A percentile compares a stretch with the other conserved stretches of the same genome.
Evolutionary conservation across 768 basidiomycete species (phyloP).

Genomic region (Russula griseocarnosa): DNA sequence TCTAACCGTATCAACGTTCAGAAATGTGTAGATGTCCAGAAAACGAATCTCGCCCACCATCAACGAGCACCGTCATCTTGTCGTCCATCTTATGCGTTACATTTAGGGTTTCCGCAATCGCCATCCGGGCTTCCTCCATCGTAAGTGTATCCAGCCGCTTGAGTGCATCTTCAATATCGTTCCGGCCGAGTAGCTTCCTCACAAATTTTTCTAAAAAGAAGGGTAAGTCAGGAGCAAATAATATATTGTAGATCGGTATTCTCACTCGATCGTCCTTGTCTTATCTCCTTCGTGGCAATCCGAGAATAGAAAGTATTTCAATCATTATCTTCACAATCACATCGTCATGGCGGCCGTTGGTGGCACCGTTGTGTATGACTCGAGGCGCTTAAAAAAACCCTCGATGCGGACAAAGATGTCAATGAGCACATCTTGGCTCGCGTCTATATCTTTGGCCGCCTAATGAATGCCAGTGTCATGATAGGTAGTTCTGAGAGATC

Average conservation of each 20-base stretch:
- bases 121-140: constrained; percentile 3
- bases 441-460: constrained; percentile 1
- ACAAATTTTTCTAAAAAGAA: background rate
- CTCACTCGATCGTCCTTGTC: background rate
- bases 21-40: background rate
- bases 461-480: background rate
- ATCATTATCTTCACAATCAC: constrained; percentile 1
- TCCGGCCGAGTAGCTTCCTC: constrained; percentile 4
- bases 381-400: constrained; percentile 10
- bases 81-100: background rate
- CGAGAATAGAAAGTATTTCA: constrained; percentile 11
- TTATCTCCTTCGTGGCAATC: constrained; percentile 6
- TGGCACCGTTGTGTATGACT: background rate
- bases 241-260: background rate
- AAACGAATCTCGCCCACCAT: background rate
- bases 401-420: constrained; percentile 6
- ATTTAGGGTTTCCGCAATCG: background rate
- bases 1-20: background rate
- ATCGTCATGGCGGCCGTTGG: background rate
- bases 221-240: background rate
- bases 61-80: background rate
- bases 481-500: background rate
- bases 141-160: constrained; percentile 7
- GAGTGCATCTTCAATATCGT: background rate
- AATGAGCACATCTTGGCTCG: constrained; percentile 4